Evolutionary conservation across 148 eudicot genomes (phyloP), one percentile per base, ranked within the genome.

Genomic region (Agrostemma githago): DNA sequence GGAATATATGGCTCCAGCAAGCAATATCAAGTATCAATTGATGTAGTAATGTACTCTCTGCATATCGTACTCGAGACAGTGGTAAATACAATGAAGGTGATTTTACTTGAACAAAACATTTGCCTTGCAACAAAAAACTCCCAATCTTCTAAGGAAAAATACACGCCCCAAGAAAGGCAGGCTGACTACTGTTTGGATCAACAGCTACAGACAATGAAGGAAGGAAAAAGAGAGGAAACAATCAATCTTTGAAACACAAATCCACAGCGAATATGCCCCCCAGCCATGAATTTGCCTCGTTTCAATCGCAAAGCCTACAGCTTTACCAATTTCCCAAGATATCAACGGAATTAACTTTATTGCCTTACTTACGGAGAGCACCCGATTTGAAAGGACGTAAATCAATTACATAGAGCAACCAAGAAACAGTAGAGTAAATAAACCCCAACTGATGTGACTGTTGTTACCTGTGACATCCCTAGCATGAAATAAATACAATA

Each of bases 401-500:
- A 51, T 73, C 20, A 70, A 62, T 62, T 1, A 62, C 60, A 54
- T 19, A 54, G 63, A 62, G 66, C 26, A 62, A 63, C 15, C 68
- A n/a, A 10, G 40, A 57, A 34, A 56, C 53, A 57, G 51, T 42
- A 20, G 68, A 51, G 34, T 60, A 3, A 40, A 66, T 48, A 42
- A 37, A 26, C 34, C 65, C 37, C 69, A 48, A 19, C 12, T n/a
- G 72, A 37, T 11, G 19, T 59, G 41, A 61, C 37, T 15, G 41
- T 15, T 15, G 21, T 19, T 57, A 78, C 62, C 74, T 68, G 67
- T 48, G 67, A 68, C 75, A 60, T 60, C 78, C 74, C 57, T 42
- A 43, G 64, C 48, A 79, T 79, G 78, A 6, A 40, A 65, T 72
- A 66, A 7, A 48, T 73, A 67, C 73, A 65, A 57, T 44, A 17